A percentile compares a stretch with the other conserved stretches of the same genome.
Evolutionary conservation across 768 basidiomycete genomes (phyloP).

Genomic region (Leccinum disarticulatum): DNA sequence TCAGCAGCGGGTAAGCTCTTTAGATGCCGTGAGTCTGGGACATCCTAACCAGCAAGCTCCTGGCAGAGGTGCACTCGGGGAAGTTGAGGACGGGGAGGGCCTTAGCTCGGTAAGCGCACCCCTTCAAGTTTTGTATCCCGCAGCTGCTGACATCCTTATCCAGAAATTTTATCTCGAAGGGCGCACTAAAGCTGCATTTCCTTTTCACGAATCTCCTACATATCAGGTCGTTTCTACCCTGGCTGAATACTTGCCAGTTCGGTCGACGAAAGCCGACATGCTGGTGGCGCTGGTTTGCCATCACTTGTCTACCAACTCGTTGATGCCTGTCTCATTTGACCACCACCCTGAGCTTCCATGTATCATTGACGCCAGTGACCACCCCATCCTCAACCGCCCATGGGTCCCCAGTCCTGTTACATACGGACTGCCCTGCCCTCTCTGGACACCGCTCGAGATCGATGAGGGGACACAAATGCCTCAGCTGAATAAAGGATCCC

Average conservation of each 20-base stretch:
- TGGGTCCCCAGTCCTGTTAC: neutral
- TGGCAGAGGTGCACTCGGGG: neutral
- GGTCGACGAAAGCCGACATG: conserved; percentile 7
- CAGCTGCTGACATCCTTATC: neutral
- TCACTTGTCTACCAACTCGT: conserved; percentile 2
- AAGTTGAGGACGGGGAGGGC: conserved; percentile 3
- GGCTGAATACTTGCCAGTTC: neutral
- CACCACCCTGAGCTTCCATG: neutral
- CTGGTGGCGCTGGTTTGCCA: conserved; percentile 5
- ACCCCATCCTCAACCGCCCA: neutral
- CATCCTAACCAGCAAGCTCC: neutral
- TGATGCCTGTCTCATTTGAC: neutral
- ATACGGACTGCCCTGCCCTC: neutral
- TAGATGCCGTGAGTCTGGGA: too few species aligned
- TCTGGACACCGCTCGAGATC: conserved; percentile 6
- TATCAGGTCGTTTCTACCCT: conserved; percentile 1
- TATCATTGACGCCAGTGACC: neutral
- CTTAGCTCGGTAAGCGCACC: neutral
- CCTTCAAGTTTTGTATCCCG: neutral
- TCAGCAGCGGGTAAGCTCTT: conserved; percentile 1
- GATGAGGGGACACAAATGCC: neutral
- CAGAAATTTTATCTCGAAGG: conserved; percentile 13
- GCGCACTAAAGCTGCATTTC: conserved; percentile 4
- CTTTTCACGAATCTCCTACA: conserved; percentile 2
- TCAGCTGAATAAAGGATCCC: neutral